These are phyloP conservation scores for Chytriomyces confervae DNA, from an alignment of 192 early-diverging fungal genomes.

Conservation along the genomic window DNA sequence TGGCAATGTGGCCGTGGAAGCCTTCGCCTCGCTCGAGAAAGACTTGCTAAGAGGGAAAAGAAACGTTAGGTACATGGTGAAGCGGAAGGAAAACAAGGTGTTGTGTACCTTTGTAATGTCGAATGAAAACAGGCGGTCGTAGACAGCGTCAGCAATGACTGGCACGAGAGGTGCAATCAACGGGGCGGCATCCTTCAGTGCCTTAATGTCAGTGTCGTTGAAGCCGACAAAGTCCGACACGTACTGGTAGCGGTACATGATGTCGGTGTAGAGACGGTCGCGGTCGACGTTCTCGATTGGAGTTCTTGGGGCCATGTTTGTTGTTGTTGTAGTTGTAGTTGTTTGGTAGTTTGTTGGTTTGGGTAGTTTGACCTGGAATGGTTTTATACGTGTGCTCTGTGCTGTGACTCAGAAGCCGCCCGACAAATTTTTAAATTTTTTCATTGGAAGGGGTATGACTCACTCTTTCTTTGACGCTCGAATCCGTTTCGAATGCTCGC, in stretches of 20 bases:
- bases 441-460: too few relatives aligned
- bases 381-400: too few relatives aligned
- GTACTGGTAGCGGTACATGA: conserved; percentile 79
- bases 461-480: too few relatives aligned
- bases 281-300: conserved; percentile 44
- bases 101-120: conserved; percentile 71
- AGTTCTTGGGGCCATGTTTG: too few relatives aligned
- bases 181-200: conserved; percentile 69
- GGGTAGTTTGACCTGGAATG: too few relatives aligned
- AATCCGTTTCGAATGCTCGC: too few relatives aligned
- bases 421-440: too few relatives aligned
- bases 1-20: conserved; percentile 48
- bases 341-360: too few relatives aligned
- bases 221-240: conserved; percentile 78
- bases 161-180: conserved; percentile 72
- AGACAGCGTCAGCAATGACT: conserved; percentile 80
- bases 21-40: conserved; percentile 74
- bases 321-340: too few relatives aligned
- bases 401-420: too few relatives aligned
- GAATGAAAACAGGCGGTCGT: conserved; percentile 69
- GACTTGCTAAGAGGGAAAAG: conserved; percentile 30
- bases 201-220: conserved; percentile 68
- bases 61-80: too few relatives aligned
- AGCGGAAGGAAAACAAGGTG: too few relatives aligned
- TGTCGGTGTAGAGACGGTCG: conserved; percentile 71